A percentile compares a stretch with the other conserved stretches of the same genome.
Evolutionary conservation across 495 filamentous ascomycete genomes (phyloP).

Genomic region (Hypoxylon fuscum): DNA sequence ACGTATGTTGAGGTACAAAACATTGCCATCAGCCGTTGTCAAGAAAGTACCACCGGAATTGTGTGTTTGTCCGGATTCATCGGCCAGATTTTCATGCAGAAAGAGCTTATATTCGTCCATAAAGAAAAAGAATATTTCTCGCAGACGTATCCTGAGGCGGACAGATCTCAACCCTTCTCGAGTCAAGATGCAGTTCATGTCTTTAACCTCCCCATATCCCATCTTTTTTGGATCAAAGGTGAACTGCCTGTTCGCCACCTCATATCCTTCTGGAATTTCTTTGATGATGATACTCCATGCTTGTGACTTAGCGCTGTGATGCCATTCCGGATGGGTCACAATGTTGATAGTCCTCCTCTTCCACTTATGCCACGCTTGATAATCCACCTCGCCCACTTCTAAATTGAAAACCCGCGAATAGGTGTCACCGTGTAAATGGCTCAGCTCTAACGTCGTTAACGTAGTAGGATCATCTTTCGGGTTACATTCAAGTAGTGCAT

Average conservation of each 20-base stretch:
- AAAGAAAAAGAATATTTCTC: too few relatives aligned
- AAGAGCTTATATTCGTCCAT: too few relatives aligned
- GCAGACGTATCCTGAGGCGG: too few relatives aligned
- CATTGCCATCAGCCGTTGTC: too few relatives aligned
- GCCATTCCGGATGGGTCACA: not conserved
- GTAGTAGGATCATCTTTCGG: not conserved
- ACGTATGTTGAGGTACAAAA: too few relatives aligned
- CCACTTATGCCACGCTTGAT: not conserved
- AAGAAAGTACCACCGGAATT: too few relatives aligned
- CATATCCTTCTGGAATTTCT: not conserved
- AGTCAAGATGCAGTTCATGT: not conserved
- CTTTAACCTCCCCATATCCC: not conserved
- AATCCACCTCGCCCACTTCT: not conserved
- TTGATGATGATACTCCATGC: not conserved
- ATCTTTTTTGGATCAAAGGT: not conserved
- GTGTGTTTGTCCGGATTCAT: too few relatives aligned
- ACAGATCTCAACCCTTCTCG: too few relatives aligned
- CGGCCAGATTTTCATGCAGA: too few relatives aligned
- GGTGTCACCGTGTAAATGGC: not conserved
- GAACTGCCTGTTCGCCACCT: not conserved
- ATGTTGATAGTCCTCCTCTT: not conserved
- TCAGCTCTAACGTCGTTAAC: not conserved
- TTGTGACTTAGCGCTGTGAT: not conserved
- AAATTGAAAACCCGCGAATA: not conserved
- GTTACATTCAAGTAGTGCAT: not conserved